Evolutionary conservation across 192 early-diverging fungal species (phyloP), one percentile per base, ranked within the genome.

Genomic region (Backusella sp.): DNA sequence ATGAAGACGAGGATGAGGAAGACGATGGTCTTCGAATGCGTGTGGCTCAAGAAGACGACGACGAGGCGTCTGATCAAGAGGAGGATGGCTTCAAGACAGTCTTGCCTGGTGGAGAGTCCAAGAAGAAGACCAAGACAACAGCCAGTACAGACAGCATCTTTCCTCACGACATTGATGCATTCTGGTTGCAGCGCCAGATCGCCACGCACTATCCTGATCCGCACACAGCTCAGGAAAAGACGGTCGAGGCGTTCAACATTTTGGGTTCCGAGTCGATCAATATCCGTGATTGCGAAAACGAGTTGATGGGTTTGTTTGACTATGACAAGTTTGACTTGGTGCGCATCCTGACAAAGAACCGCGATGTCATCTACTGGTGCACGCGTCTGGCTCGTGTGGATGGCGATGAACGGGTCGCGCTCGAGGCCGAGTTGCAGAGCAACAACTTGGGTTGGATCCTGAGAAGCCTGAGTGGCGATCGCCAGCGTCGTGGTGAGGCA

Each of bases 271-370:
- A 90, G 6, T 73, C 81, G 4, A 82, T 91, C 56, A 87, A 86
- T 69, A 86, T 86, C 28, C 90, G 97, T 66, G 96, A 97, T 82
- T 89, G 92, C 68, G 98, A 99, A 88, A 99, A 99, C 85, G 94
- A 94, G 76, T 85, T 99, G 75, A 96, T 98, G 87, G 92, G 88
- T n/a, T 83, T 98, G 53, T 98, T 98, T 76, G 97, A 99, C 46
- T 99, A 94, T 75, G 94, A 95, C 72, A 94, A 99, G 73, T 99
- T 99, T 84, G 97, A 96, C 68, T 82, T 97, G 6, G 97, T 99
- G 69, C 95, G 96, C 78, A 79, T 93, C 35, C 83, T 99, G 66
- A 97, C 93, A 8, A 86, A 85, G 62, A 97, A 98, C 83, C 87
- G 94, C 2, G 97, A 97, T 30, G 77, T 92, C 21, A 94, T 99